Percentiles rank a stretch among this genome's conserved stretches.
phyloP scores from a whole-genome alignment of 176 grass and related monocot genomes.

The sorghum (Sorghum bicolor) region Sorghum_bicolor_NCBIv3 NC_012878.2:55122501-55123000 shows the following conservation, averaged over 20 bases:
- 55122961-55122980: neutral
- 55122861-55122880: neutral
- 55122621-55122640: conserved; percentile 45
- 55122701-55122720: neutral
- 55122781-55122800: conserved; percentile 1
- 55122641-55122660: conserved; percentile 35
- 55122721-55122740: neutral
- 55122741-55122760: neutral
- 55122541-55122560: neutral
- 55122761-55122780: neutral
- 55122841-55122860: neutral
- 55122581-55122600: conserved; percentile 16
- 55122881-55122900: neutral
- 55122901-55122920: neutral
- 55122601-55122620: conserved; percentile 30
- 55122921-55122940: neutral
- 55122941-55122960: neutral
- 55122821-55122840: neutral
- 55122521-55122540: neutral
- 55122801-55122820: neutral
- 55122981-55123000: no score
- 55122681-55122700: neutral
- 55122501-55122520: conserved; percentile 11
- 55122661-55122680: neutral
- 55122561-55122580: neutral